A percentile compares a stretch with the other conserved stretches of the same genome.
Conservation (phyloP, 768 basidiomycete genomes). For the Lactarius evosmus region DNA sequence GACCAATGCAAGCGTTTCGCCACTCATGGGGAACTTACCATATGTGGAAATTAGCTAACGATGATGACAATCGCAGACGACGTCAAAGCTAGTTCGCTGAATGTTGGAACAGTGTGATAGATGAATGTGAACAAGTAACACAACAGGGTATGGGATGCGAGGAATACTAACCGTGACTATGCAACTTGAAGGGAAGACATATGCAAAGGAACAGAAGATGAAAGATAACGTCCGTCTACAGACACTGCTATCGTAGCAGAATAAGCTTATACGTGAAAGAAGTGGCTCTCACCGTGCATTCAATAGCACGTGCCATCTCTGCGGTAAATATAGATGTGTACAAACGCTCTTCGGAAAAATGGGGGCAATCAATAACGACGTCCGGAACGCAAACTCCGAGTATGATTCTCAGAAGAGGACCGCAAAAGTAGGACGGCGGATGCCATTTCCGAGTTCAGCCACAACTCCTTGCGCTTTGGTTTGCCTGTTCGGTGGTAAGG, state of each 20-base stretch:
- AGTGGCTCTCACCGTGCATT: neutral
- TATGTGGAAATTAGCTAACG: neutral
- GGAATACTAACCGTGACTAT: neutral
- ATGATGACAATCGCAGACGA: neutral
- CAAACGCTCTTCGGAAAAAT: neutral
- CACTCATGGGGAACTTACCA: neutral
- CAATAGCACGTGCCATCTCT: neutral
- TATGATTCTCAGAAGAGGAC: neutral
- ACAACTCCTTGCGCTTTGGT: conserved; percentile 16
- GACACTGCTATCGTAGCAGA: neutral
- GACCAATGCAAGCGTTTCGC: neutral
- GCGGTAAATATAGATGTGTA: conserved; percentile 4
- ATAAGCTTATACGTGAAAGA: neutral
- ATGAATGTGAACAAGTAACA: neutral
- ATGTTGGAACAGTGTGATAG: neutral
- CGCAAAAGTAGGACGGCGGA: conserved; percentile 1
- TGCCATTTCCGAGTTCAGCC: neutral
- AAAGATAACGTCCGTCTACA: conserved; percentile 6
- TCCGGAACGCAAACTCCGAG: neutral
- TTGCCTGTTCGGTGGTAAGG: conserved; percentile 10
- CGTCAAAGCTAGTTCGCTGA: neutral
- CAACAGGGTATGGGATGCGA: neutral
- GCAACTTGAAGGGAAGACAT: neutral
- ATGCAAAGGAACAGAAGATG: neutral
- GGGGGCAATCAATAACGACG: neutral